These are phyloP conservation scores for Colletotrichum scovillei DNA, from an alignment of 2,329 filamentous ascomycete genomes.

Conservation along the genomic window DNA sequence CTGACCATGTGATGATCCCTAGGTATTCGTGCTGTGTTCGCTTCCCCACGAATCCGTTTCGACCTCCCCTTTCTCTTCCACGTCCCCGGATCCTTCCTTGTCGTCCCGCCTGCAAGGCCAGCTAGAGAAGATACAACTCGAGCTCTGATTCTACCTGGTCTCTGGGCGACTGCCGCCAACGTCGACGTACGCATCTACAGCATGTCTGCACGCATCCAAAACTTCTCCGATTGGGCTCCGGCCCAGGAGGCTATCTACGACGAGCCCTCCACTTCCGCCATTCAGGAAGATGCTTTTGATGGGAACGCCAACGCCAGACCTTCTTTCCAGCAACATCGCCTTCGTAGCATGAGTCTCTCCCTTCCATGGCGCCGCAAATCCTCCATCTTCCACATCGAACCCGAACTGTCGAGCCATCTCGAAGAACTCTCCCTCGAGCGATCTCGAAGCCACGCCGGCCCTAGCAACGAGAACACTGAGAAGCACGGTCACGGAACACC, in stretches of 20 bases:
- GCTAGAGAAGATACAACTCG: not conserved
- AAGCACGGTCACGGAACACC: conserved; percentile 43
- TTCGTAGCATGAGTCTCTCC: conserved; percentile 62
- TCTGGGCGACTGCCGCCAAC: not conserved
- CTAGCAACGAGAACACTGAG: conserved; percentile 45
- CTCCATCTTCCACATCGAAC: conserved; percentile 46
- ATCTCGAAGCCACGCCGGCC: conserved; percentile 26
- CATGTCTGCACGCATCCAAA: conserved; percentile 52
- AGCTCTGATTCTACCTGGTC: not conserved
- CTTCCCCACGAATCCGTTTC: conserved; percentile 8
- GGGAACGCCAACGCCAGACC: conserved; percentile 38
- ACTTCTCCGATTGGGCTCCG: conserved; percentile 55
- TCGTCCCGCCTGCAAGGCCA: not conserved
- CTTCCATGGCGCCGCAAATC: conserved; percentile 62
- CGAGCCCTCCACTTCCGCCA: conserved; percentile 39
- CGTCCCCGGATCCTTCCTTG: not conserved
- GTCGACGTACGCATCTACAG: not conserved
- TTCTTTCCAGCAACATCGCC: conserved; percentile 49
- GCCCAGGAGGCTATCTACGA: conserved; percentile 56
- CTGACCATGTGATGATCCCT: conserved; percentile 29
- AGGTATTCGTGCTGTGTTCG: conserved; percentile 18
- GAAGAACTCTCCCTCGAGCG: conserved; percentile 47
- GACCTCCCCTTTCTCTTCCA: conserved; percentile 7
- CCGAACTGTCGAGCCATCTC: conserved; percentile 47
- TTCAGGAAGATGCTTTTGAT: conserved; percentile 32